A percentile compares a stretch with the other conserved stretches of the same genome.
Evolutionary conservation across 352 stramenopile species (phyloP).

Genomic region (Pythium rishiriense): DNA sequence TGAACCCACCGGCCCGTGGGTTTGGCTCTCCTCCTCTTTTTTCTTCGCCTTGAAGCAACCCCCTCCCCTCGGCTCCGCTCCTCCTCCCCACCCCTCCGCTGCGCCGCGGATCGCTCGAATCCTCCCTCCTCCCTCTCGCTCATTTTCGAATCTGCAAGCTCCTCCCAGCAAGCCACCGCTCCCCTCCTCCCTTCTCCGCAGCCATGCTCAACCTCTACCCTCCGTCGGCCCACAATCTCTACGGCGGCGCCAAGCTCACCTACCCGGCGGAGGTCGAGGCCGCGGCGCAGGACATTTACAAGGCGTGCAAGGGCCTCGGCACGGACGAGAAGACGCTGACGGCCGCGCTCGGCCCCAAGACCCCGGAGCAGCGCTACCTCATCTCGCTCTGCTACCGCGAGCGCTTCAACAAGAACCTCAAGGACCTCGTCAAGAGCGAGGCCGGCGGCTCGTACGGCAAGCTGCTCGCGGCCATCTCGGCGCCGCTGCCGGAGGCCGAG

Average conservation of each 20-base stretch:
- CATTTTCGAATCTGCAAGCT: constrained; percentile 36
- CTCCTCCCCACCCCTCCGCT: neutral
- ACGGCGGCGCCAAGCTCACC: constrained; percentile 44
- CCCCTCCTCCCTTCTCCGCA: neutral
- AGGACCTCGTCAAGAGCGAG: constrained; percentile 63
- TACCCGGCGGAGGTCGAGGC: constrained; percentile 54
- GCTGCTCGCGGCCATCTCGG: constrained; percentile 55
- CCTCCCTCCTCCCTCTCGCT: neutral
- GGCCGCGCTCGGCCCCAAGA: constrained; percentile 52
- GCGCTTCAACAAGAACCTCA: constrained; percentile 56
- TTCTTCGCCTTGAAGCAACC: constrained; percentile 19
- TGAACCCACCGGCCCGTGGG: constrained; percentile 16
- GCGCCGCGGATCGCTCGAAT: neutral
- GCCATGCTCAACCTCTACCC: constrained; percentile 83
- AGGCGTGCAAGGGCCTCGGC: constrained; percentile 65
- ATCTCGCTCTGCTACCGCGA: constrained; percentile 70
- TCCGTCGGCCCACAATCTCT: constrained; percentile 58
- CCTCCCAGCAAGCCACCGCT: constrained; percentile 7
- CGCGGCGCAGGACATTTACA: constrained; percentile 52
- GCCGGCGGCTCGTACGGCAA: constrained; percentile 64
- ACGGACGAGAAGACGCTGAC: constrained; percentile 59
- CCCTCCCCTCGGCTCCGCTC: neutral
- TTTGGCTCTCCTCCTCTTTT: constrained; percentile 5
- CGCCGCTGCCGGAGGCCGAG: constrained; percentile 63
- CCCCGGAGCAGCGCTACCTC: constrained; percentile 56